Base-by-base conservation (phyloP, 768 basidiomycete species). In the Naganishia randhawae region DNA sequence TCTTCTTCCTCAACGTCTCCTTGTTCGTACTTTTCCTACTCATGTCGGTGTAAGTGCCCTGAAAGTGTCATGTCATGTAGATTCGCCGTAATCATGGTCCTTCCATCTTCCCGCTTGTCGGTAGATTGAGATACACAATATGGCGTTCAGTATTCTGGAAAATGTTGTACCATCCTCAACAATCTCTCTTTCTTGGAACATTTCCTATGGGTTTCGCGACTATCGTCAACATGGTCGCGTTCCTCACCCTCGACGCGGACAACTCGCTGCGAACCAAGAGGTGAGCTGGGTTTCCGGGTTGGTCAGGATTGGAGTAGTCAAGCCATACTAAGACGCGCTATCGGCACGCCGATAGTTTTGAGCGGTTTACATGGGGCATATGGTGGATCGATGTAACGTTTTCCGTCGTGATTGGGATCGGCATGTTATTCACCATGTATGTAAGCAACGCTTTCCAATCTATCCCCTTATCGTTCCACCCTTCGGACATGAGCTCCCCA, bases 401-500 rank as follows among this genome's bases (percentile, higher is more conserved):
- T 11, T 86, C 88, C 0, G 71, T 86, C 17, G 17, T 85, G 31
- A 86, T 86, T 72, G 85, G 84, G 64, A 86, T 87, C 81, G 84
- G 85, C 9, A 81, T 86, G 48, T 74, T 89, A 0, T 86, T 89
- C 71, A 75, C 84, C 62, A 89, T 90, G 89, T 89, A 89, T 90
- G 89, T 89, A 68, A 63, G 86, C 81, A 19, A 1, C 57, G 25
- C 4, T 3, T 5, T 17, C 8, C 6, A 8, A 3, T 14, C 1
- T 7, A 3, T 29, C 25, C 31, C 27, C 29, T 33, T 29, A 14
- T 42, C 41, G 19, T 42, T 10, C 41, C 19, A 42, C 41, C 41
- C 41, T 42, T 19, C 19, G 19, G 10, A 42, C 10, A 42, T 10
- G 41, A 42, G 11, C 10, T 33, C 2, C 7, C 9, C 51, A 16